Evolutionary conservation across 2,329 filamentous ascomycete genomes (phyloP).

Genomic region (Botryotinia globosa): DNA sequence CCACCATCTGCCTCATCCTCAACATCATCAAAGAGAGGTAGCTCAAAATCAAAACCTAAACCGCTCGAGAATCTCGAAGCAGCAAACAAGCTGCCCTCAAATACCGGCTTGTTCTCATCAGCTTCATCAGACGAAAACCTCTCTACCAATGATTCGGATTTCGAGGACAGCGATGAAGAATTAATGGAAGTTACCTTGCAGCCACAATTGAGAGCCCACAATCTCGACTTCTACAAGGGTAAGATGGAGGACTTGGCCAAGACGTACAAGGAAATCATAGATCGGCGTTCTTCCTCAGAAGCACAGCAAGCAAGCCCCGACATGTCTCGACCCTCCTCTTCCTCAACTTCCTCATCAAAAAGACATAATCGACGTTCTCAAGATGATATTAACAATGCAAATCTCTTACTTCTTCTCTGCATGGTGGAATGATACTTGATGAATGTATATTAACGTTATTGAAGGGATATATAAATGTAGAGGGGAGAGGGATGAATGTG

Average conservation of each 20-base stretch:
- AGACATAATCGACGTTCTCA: neutral
- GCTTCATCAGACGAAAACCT: neutral
- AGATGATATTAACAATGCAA: conserved; percentile 3
- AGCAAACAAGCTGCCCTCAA: neutral
- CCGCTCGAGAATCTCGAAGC: neutral
- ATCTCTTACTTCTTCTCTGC: neutral
- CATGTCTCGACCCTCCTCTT: neutral
- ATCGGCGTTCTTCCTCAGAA: neutral
- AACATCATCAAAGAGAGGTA: neutral
- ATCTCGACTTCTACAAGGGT: neutral
- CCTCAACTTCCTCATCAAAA: neutral
- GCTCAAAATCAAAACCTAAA: neutral
- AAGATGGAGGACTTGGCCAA: conserved; percentile 1
- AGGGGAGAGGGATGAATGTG: too few species aligned
- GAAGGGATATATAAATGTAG: neutral
- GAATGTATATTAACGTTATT: too few species aligned
- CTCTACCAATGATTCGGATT: neutral
- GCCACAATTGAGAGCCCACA: neutral
- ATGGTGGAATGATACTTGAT: conserved; percentile 9
- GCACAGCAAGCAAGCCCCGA: neutral
- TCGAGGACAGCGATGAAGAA: conserved; percentile 11
- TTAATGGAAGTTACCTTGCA: neutral
- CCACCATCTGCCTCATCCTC: neutral
- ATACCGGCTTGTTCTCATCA: neutral
- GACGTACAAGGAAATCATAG: neutral